Evolutionary conservation across 768 basidiomycete species (phyloP).

Genomic region (Tricholoma flavovirens): DNA sequence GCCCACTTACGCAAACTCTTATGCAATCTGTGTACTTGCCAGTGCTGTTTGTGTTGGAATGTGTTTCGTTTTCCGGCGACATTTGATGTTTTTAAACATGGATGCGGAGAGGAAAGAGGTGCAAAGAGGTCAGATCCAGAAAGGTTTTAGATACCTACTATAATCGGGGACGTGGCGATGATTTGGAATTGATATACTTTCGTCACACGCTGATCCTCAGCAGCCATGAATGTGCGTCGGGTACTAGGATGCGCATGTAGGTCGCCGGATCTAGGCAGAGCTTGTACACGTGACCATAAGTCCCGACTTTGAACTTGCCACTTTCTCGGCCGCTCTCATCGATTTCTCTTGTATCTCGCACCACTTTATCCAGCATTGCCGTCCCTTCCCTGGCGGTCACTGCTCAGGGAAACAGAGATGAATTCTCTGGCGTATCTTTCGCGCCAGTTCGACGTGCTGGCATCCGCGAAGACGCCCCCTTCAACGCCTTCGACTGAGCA

Average conservation of each 20-base stretch:
- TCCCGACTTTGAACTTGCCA: no score
- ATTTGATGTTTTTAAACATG: constrained; percentile 36
- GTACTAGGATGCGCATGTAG: neutral
- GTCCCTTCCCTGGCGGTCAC: constrained; percentile 7
- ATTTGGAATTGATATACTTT: neutral
- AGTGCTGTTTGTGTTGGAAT: constrained; percentile 47
- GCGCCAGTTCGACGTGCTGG: constrained; percentile 75
- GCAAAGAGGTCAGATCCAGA: constrained; percentile 10
- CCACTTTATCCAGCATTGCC: neutral
- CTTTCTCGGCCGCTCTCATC: constrained; percentile 5
- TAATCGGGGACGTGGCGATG: constrained; percentile 19
- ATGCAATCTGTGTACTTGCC: constrained; percentile 66
- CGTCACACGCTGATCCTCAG: no score
- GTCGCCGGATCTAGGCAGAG: neutral
- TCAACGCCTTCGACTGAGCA: constrained; percentile 45
- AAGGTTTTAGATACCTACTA: constrained; percentile 48
- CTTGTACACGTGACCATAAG: neutral
- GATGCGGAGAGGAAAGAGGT: constrained; percentile 31
- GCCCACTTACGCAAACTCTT: constrained; percentile 61
- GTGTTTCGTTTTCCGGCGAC: constrained; percentile 42
- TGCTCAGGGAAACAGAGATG: constrained; percentile 35
- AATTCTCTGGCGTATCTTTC: constrained; percentile 80
- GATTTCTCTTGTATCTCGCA: constrained; percentile 7
- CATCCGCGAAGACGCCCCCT: constrained; percentile 53
- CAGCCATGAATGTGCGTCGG: neutral